Evolutionary conservation across 192 early-diverging fungal genomes (phyloP).

Genomic region (Gonapodya prolifera): DNA sequence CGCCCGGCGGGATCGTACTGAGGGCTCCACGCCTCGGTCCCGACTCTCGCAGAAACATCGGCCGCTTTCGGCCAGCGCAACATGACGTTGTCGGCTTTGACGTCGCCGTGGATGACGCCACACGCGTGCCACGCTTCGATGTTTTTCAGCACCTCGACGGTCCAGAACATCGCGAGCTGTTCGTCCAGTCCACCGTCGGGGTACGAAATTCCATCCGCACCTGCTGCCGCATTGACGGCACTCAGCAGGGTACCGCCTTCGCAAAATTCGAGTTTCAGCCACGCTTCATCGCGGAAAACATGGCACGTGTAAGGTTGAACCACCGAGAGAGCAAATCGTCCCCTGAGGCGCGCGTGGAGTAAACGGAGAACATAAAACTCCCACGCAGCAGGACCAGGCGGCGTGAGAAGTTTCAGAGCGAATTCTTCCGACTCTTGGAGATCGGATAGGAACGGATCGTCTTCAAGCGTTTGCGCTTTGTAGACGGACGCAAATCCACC

Average conservation of each 20-base stretch:
- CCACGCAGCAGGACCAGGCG: slow-evolving; percentile 14
- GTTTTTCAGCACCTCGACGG: slow-evolving; percentile 26
- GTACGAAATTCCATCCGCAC: neutral
- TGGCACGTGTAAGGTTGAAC: slow-evolving; percentile 16
- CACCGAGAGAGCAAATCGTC: slow-evolving; percentile 11
- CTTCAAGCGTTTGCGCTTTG: slow-evolving; percentile 6
- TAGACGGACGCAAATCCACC: slow-evolving; percentile 24
- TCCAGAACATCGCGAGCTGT: slow-evolving; percentile 30
- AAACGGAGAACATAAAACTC: slow-evolving; percentile 20
- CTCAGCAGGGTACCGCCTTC: slow-evolving; percentile 20
- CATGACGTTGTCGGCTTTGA: slow-evolving; percentile 32
- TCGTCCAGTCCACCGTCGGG: slow-evolving; percentile 25
- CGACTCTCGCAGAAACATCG: slow-evolving; percentile 9
- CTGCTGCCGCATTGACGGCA: slow-evolving; percentile 15
- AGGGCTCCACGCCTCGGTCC: slow-evolving; percentile 16
- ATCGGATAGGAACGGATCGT: slow-evolving; percentile 4
- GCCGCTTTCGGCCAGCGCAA: slow-evolving; percentile 14
- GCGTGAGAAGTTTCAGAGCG: slow-evolving; percentile 17
- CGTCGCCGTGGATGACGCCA: slow-evolving; percentile 35
- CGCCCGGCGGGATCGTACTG: slow-evolving; percentile 20
- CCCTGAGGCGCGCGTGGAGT: slow-evolving; percentile 12
- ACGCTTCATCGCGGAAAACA: slow-evolving; percentile 24
- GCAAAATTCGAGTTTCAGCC: slow-evolving; percentile 12
- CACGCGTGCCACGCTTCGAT: slow-evolving; percentile 27
- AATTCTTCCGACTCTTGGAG: slow-evolving; percentile 3